Percentiles rank a stretch among this genome's conserved stretches.
Evolutionary conservation across 78 protist genomes (phyloP).

Genomic region (Cavenderia fasciculata): DNA sequence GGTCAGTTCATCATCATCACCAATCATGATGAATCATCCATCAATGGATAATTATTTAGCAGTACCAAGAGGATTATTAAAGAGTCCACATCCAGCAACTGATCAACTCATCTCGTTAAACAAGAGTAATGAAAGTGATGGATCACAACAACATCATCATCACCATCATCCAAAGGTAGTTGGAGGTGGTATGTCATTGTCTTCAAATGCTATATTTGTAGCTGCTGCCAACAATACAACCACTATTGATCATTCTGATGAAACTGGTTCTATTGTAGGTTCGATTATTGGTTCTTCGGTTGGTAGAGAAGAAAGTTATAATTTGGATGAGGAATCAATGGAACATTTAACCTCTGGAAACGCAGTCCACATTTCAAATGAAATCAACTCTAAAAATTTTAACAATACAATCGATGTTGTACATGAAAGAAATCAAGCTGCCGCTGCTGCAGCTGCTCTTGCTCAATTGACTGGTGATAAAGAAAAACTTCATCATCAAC

Average conservation of each 20-base stretch:
- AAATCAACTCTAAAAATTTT: not conserved
- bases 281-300: not conserved
- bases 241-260: not conserved
- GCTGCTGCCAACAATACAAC: conserved; percentile 35
- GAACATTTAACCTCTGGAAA: too few relatives aligned
- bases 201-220: conserved; percentile 55
- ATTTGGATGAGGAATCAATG: conserved; percentile 2
- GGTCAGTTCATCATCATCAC: not conserved
- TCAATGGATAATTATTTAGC: not conserved
- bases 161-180: not conserved
- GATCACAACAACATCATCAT: not conserved
- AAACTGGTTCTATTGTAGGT: conserved; percentile 3
- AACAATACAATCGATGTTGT: not conserved
- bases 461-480: too few relatives aligned
- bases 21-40: not conserved
- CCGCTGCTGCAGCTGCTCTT: too few relatives aligned
- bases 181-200: conserved; percentile 34
- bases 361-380: not conserved
- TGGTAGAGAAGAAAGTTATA: conserved; percentile 53
- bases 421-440: too few relatives aligned
- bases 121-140: not conserved
- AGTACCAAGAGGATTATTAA: not conserved
- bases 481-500: too few relatives aligned
- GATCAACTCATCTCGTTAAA: not conserved
- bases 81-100: too few relatives aligned